Base-by-base conservation (phyloP, 169 alveolate genomes). In the Cyclospora cayetanensis region DNA sequence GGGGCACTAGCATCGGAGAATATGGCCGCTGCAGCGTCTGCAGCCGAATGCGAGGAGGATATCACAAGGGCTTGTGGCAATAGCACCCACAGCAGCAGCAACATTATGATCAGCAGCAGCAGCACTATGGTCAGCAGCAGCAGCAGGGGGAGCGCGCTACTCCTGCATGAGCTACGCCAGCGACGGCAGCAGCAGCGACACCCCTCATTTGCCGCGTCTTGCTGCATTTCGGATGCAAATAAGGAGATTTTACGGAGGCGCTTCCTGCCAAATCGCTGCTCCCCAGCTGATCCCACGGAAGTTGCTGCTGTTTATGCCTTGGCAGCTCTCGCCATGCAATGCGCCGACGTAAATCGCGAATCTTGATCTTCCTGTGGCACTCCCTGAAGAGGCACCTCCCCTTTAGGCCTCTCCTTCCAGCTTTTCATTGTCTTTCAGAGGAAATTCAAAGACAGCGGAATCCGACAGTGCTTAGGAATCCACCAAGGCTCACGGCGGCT, bases 41-140 rank as follows among this genome's bases (percentile, higher is more conserved):
- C 29, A 11, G 31, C 83, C 55, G 50, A 12, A 34, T 31, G 18
- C 31, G 53, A 27, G 27, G 25, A 20, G 3, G 83, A 22, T 4
- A 46, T 25, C 37, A 5, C 15, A 1, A 50, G 55, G n/a, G 35
- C 35, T 9, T 4, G 53, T 39, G 39, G 52, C 37, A 5, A n/a
- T 18, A 43, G 29, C 43, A 34, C 79, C 46, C 29, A 41, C 2
- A 5, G 41, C 25, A 42, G 53, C 83, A 50, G 60, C 60, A 50
- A 18, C 60, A 50, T 9, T 18, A 11, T 18, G 9, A 43, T 20
- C 22, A 42, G 41, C 66, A 76, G 86, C 86, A 76, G 86, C 86
- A 43, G 66, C 86, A n/a, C n/a, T n/a, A n/a, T n/a, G n/a, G n/a
- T n/a, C n/a, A 41, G 86, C 86, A 41, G 86, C 86, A 43, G 86